A percentile compares a stretch with the other conserved stretches of the same genome.
Evolutionary conservation across 768 basidiomycete species (phyloP).

Genomic region (Boletus reticulatus): DNA sequence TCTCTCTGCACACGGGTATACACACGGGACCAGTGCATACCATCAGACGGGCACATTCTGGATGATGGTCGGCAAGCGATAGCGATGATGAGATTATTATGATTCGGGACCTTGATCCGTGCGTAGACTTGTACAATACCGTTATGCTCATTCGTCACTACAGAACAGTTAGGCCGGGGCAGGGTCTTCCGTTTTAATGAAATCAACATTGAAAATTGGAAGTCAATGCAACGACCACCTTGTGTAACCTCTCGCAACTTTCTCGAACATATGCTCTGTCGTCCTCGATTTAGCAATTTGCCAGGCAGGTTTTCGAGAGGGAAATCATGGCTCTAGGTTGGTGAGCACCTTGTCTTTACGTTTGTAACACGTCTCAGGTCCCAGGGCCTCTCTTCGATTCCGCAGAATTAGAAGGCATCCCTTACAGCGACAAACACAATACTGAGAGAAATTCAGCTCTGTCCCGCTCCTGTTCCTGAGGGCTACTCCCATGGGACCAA

Average conservation of each 20-base stretch:
- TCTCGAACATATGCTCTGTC: constrained; percentile 92
- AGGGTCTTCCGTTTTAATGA: constrained; percentile 95
- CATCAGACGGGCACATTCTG: constrained; percentile 93
- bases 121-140: constrained; percentile 29
- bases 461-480: constrained; percentile 61
- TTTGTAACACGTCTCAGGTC: constrained; percentile 56
- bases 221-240: constrained; percentile 88
- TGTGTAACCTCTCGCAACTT: constrained; percentile 74
- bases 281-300: constrained; percentile 96
- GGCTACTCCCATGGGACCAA: constrained; percentile 61
- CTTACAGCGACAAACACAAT: constrained; percentile 69
- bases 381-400: constrained; percentile 78
- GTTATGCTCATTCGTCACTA: constrained; percentile 4
- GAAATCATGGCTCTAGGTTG: constrained; percentile 97
- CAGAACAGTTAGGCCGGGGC: constrained; percentile 60
- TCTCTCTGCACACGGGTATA: constrained; percentile 88
- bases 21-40: constrained; percentile 92
- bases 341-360: constrained; percentile 42
- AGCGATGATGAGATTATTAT: constrained; percentile 94
- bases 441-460: constrained; percentile 80
- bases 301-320: constrained; percentile 90
- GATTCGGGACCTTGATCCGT: constrained; percentile 98
- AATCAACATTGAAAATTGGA: constrained; percentile 97
- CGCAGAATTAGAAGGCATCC: constrained; percentile 77
- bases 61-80: constrained; percentile 93